Base-by-base conservation (phyloP, 2,329 filamentous ascomycete species). In the Westerdykella sp. region DNA sequence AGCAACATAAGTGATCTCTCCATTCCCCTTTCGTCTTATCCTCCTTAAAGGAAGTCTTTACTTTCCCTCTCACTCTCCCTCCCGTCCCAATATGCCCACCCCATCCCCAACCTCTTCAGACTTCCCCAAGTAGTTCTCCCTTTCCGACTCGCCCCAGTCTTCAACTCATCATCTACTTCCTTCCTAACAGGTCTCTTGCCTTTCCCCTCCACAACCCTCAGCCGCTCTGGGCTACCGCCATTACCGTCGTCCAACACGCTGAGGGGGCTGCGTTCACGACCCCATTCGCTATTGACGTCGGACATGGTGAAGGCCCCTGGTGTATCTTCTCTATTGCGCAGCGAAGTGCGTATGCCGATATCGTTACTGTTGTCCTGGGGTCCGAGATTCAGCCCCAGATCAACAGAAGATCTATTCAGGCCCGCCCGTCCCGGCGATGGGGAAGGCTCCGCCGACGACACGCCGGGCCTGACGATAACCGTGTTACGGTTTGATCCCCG, bases 111-210 rank as follows among this genome's bases (percentile, higher is more conserved):
- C 15, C 42, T 45, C 47, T 51, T 61, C 47, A 51, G 42, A 41
- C 53, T 57, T 21, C 56, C 56, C 60, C 56, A 56, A 28, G 49
- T 56, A 46, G 50, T 54, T 47, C 44, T 45, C 28, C 45, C 40
- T 44, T 45, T 49, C 21, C 41, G 22, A 34, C 40, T 46, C 15
- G 14, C 43, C 22, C 38, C 42, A 13, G 7, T 16, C 41, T 37
- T 22, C 28, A 36, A 22, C 22, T 41, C 44, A 39, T 40, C 43
- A n/a, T 44, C 44, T 16, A 44, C 45, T 31, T 49, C 49, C 28
- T 36, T 45, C 43, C 45, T 47, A 21, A 50, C 39, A 22, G 47
- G 45, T 40, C 45, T 42, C 39, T 38, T 49, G 13, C 16, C 51
- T 44, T 53, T 51, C n/a, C 46, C 49, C 42, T 51, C 46, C 23